Evolutionary conservation across 306 rosid genomes (phyloP).

Genomic region (Glycyrrhiza uralensis): DNA sequence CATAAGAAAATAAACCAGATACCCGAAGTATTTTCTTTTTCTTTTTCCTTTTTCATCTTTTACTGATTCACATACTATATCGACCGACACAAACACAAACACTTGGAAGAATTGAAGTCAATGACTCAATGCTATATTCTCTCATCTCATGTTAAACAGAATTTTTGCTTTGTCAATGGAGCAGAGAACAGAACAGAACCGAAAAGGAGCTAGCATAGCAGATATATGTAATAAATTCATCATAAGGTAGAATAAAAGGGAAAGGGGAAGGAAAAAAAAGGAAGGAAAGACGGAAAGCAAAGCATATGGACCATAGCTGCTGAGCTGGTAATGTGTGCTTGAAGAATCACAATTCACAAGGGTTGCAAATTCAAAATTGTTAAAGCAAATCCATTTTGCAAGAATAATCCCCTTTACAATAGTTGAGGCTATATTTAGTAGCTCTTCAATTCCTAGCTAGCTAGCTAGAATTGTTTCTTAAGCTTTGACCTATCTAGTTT

Average conservation of each 20-base stretch:
- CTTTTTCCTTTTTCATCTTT: background rate
- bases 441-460: too few species aligned
- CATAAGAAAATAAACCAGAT: background rate
- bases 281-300: slow-evolving; percentile 6
- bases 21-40: background rate
- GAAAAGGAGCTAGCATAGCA: background rate
- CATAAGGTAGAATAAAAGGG: background rate
- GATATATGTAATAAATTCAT: background rate
- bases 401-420: slow-evolving; percentile 26
- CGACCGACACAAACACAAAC: background rate
- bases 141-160: background rate
- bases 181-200: background rate
- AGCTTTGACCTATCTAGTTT: background rate
- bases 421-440: background rate
- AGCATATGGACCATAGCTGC: background rate
- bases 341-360: slow-evolving; percentile 10
- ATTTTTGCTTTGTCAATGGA: slow-evolving; percentile 20
- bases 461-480: background rate
- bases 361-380: background rate
- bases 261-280: background rate
- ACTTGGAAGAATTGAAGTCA: slow-evolving; percentile 10
- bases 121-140: slow-evolving; percentile 12
- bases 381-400: slow-evolving; percentile 15
- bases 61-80: background rate
- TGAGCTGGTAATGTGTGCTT: slow-evolving; percentile 1